Evolutionary conservation across 192 early-diverging fungal species (phyloP).

Genomic region (Geranomyces michiganensis): DNA sequence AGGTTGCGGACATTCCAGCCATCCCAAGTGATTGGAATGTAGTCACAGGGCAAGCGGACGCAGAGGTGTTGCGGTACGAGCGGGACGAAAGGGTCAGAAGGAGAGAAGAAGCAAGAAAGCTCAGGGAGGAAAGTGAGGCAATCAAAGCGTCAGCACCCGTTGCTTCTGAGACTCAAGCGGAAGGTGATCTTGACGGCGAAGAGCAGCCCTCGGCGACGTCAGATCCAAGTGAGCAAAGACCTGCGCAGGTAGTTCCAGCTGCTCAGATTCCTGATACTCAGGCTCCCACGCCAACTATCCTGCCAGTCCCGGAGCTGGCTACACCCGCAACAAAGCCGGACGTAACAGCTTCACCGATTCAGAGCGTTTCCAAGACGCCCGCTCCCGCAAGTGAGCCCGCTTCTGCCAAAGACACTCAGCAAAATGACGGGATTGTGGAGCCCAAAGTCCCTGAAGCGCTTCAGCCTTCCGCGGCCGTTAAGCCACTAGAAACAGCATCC

Average conservation of each 20-base stretch:
- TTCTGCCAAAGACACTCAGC: too few species aligned
- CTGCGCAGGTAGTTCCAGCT: too few species aligned
- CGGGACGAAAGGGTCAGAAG: not conserved
- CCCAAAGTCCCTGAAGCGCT: too few species aligned
- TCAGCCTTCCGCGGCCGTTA: too few species aligned
- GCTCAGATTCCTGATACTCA: too few species aligned
- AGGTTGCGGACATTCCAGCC: not conserved
- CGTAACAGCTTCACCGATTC: not conserved
- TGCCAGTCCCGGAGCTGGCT: too few species aligned
- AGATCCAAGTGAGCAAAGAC: too few species aligned
- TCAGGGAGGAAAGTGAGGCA: not conserved
- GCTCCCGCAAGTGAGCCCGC: not conserved
- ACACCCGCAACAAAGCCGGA: not conserved
- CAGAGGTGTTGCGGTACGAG: not conserved
- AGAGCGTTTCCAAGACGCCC: not conserved
- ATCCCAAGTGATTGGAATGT: constrained; percentile 17
- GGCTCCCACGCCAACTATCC: not conserved
- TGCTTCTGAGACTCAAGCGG: not conserved
- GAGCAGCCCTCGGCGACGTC: too few species aligned
- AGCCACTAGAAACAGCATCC: too few species aligned
- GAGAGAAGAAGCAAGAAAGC: not conserved
- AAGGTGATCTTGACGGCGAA: not conserved
- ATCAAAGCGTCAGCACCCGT: not conserved
- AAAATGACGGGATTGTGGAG: too few species aligned
- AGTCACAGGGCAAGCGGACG: not conserved